These are phyloP conservation scores for Pythium dissimile DNA, from an alignment of 352 stramenopile genomes.

Conservation along the genomic window DNA sequence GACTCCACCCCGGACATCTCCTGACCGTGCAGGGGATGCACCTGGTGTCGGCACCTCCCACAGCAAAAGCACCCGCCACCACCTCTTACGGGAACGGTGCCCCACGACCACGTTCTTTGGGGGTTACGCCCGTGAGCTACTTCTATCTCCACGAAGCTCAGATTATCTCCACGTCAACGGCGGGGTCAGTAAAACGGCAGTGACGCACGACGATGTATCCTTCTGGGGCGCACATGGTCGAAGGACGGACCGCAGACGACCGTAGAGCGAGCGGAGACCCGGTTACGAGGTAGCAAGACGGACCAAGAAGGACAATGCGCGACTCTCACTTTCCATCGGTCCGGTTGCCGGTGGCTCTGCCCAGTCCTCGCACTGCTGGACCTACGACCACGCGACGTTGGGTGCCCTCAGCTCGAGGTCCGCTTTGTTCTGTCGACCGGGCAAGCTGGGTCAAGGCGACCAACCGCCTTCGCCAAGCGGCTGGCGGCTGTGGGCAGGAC, in stretches of 20 bases:
- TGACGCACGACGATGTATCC: neutral
- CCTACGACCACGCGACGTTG: no score
- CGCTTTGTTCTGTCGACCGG: no score
- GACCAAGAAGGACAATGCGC: slow-evolving; percentile 8
- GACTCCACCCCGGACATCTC: slow-evolving; percentile 16
- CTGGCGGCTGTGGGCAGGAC: no score
- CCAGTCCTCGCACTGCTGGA: no score
- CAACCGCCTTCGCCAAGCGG: no score
- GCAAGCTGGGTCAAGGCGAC: no score
- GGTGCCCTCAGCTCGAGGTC: no score
- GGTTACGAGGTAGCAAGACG: slow-evolving; percentile 24
- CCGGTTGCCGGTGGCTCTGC: neutral
- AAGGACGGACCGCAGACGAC: neutral
- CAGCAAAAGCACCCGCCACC: slow-evolving; percentile 15
- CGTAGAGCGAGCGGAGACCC: neutral
- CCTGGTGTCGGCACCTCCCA: slow-evolving; percentile 8
- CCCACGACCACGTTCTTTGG: slow-evolving; percentile 31
- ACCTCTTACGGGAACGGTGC: slow-evolving; percentile 11
- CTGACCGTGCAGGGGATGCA: slow-evolving; percentile 26
- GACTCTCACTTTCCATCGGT: neutral
- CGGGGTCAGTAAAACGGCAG: neutral
- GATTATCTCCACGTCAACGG: slow-evolving; percentile 22
- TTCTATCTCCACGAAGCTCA: slow-evolving; percentile 5
- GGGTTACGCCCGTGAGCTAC: slow-evolving; percentile 17
- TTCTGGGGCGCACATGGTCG: neutral